Evolutionary conservation across 2,329 filamentous ascomycete species (phyloP), one percentile per base, ranked within the genome.

Genomic region (Apiospora saccharicola): DNA sequence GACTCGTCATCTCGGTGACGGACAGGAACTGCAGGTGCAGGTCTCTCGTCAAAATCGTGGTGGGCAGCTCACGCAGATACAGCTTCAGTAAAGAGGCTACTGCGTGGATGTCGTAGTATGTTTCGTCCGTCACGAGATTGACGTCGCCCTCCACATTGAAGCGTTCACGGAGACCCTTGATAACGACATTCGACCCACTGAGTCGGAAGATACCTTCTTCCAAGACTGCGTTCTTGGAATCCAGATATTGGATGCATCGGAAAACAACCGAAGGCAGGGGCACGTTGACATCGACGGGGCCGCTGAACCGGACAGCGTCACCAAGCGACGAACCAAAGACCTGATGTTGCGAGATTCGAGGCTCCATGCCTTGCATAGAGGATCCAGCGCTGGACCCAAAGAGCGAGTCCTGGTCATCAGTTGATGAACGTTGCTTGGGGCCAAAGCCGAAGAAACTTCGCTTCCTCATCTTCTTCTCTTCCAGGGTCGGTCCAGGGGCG

Each of bases 171-270:
- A 99, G 88, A 72, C 91, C 91, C 82, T 96, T 97, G 83, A 99
- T 97, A 69, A 98, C 92, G 71, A 97, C 90, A 79, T 98, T 98
- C 0, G 96, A 98, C n/a, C 96, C 96, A 81, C 95, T 98, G 57
- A 99, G 87, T 70, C 96, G 91, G 87, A 99, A 99, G 57, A 99
- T 98, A 61, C 96, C 96, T 82, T 99, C 96, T 81, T 99, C 96
- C 7, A 87, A 87, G 68, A 92, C 88, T 14, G 95, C 96, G 74
- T 93, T 90, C 84, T 95, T 95, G 8, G 90, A 89, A 75, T 94
- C 92, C 24, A 99, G 88, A 81, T 98, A 99, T 81, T 98, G 94
- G 74, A 99, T 93, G 80, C 95, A 98, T 72, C 96, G 92, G 83
- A 97, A 99, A 12, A 98, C 94, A 2, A 99, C 96, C 8, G 96